These are phyloP conservation scores for Gomphus sp. DNA, from an alignment of 1,284 basidiomycete species.

Conservation along the genomic window DNA sequence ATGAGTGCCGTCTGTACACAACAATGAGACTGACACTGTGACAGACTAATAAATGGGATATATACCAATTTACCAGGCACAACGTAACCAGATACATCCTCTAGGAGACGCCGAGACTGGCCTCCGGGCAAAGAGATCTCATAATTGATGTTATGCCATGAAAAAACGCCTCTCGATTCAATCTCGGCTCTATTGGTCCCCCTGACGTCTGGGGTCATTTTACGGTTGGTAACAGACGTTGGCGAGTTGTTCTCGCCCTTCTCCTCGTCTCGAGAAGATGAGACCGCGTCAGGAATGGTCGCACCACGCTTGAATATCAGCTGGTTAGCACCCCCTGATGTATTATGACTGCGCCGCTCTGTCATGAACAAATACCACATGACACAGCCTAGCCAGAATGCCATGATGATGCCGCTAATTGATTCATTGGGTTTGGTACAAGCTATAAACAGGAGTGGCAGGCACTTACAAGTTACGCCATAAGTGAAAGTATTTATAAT, in stretches of 20 bases:
- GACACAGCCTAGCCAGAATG: slow-evolving; percentile 41
- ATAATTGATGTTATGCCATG: slow-evolving; percentile 57
- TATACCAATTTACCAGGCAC: slow-evolving; percentile 70
- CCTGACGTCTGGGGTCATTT: too few species aligned
- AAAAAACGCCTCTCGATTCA: slow-evolving; percentile 32
- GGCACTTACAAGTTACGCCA: slow-evolving; percentile 51
- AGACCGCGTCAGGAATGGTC: slow-evolving; percentile 2
- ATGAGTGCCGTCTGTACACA: slow-evolving; percentile 38
- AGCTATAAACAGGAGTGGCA: slow-evolving; percentile 2
- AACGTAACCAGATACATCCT: slow-evolving; percentile 79
- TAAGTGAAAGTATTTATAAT: slow-evolving; percentile 49
- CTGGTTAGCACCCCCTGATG: slow-evolving; percentile 22
- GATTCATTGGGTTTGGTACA: slow-evolving; percentile 19
- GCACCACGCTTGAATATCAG: slow-evolving; percentile 36
- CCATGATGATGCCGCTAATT: slow-evolving; percentile 40
- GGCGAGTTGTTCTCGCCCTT: background rate
- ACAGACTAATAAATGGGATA: slow-evolving; percentile 17
- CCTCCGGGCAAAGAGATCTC: slow-evolving; percentile 50
- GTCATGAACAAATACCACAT: slow-evolving; percentile 41
- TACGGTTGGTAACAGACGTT: background rate
- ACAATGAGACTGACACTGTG: background rate
- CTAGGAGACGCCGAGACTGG: slow-evolving; percentile 52
- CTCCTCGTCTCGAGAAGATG: background rate
- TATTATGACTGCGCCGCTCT: slow-evolving; percentile 31
- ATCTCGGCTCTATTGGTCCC: slow-evolving; percentile 19